Evolutionary conservation across 1,284 basidiomycete genomes (phyloP), one percentile per base, ranked within the genome.

Genomic region (Ceratobasidium sp.): DNA sequence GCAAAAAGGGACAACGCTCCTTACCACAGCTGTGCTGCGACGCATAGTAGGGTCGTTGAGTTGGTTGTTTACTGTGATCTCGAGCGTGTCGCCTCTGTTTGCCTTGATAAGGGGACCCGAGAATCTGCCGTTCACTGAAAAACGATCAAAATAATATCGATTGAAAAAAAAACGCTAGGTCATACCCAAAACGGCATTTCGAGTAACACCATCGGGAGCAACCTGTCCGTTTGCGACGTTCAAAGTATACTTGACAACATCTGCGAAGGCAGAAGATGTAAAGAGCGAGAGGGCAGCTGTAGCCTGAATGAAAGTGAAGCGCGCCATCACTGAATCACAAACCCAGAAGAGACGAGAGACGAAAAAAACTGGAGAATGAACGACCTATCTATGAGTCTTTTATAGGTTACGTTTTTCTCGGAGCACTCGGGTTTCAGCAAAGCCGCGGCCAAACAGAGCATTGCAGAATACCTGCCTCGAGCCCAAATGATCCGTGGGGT

Each of bases 201-300:
- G 80, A 33, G 77, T 9, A 50, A 83, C 83, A 9, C 85, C 85
- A 74, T 85, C 85, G 4, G 82, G 82, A 28, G 81, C 69, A 20
- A 81, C 73, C 10, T 77, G 20, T 3, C 73, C 61, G 69, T 77
- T 67, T 33, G 42, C 59, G 33, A 77, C 74, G 38, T 67, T 59
- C 38, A 77, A 61, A 13, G 48, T 38, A 44, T 77, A 77, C 40
- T 77, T 48, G 52, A 77, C 74, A 46, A 59, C 28, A 44, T 54
- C 38, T 13, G 74, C 74, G 28, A 77, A 42, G 10, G 54, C 44
- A 50, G 62, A 52, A 40, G 74, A 68, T 15, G 74, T 54, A 77
- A 67, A 57, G 74, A 77, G 74, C 74, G 74, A 77, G 33, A 77
- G 52, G 61, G 28, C 54, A 56, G 74, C 65, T 33, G 67, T 69